These are phyloP conservation scores for Serpula lacrymans DNA, from an alignment of 768 basidiomycete species.

Conservation along the genomic window DNA sequence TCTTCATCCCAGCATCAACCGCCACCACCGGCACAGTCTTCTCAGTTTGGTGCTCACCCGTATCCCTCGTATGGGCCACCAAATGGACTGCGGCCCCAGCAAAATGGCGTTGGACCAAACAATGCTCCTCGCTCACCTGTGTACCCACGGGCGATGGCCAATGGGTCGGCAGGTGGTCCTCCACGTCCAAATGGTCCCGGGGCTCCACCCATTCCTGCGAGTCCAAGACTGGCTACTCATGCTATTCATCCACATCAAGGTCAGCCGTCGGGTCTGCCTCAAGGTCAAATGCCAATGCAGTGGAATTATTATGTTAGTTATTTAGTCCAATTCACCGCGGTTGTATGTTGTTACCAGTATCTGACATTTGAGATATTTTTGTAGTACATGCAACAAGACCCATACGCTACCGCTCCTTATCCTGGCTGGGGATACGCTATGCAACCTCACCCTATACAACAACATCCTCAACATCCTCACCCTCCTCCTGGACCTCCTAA, in stretches of 20 bases:
- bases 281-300: conserved; percentile 39
- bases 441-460: conserved; percentile 29
- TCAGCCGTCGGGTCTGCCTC: conserved; percentile 51
- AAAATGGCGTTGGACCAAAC: conserved; percentile 43
- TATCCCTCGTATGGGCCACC: conserved; percentile 49
- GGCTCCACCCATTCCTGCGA: conserved; percentile 51
- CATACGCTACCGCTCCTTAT: conserved; percentile 41
- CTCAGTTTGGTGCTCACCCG: conserved; percentile 42
- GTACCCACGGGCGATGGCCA: conserved; percentile 58
- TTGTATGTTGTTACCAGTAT: conserved; percentile 30
- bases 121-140: conserved; percentile 65
- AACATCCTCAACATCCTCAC: conserved; percentile 44
- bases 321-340: background rate
- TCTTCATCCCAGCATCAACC: conserved; percentile 35
- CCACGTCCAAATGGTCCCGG: conserved; percentile 54
- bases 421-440: conserved; percentile 38
- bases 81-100: conserved; percentile 40
- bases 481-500: conserved; percentile 46
- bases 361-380: too few relatives aligned
- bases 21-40: conserved; percentile 33
- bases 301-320: conserved; percentile 56
- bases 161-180: conserved; percentile 46
- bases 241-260: conserved; percentile 53
- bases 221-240: conserved; percentile 64
- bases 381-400: conserved; percentile 38